These are phyloP conservation scores for Monilinia fructigena DNA, from an alignment of 2,329 filamentous ascomycete genomes.

Conservation along the genomic window DNA sequence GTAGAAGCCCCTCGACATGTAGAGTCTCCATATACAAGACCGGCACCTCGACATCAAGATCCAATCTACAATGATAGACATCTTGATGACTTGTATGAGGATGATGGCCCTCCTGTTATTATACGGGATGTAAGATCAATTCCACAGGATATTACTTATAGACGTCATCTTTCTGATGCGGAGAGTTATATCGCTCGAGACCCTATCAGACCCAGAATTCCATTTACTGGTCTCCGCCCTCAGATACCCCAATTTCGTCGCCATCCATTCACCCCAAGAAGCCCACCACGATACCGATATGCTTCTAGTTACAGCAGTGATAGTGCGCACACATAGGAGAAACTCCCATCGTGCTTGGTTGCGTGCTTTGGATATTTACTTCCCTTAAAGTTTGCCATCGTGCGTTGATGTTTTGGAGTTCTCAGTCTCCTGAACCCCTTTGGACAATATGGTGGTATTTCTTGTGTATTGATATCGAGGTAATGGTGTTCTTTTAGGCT, in stretches of 20 bases:
- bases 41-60: slow-evolving; percentile 22
- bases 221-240: slow-evolving; percentile 21
- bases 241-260: slow-evolving; percentile 7
- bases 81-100: slow-evolving; percentile 12
- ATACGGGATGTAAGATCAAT: background rate
- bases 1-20: slow-evolving; percentile 17
- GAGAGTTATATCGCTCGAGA: slow-evolving; percentile 12
- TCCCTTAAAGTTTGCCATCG: background rate
- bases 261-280: slow-evolving; percentile 15
- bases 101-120: background rate
- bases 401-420: background rate
- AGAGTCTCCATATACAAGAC: slow-evolving; percentile 8
- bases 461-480: background rate
- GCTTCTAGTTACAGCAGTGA: slow-evolving; percentile 15
- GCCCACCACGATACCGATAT: slow-evolving; percentile 19
- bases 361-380: background rate
- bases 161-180: slow-evolving; percentile 10
- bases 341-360: background rate
- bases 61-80: slow-evolving; percentile 2
- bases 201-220: background rate
- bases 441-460: background rate
- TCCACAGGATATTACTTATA: slow-evolving; percentile 19
- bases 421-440: background rate
- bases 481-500: background rate
- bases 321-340: background rate